Conservation (phyloP, 2,329 filamentous ascomycete species). For the Paraphoma chrysanthemicola region DNA sequence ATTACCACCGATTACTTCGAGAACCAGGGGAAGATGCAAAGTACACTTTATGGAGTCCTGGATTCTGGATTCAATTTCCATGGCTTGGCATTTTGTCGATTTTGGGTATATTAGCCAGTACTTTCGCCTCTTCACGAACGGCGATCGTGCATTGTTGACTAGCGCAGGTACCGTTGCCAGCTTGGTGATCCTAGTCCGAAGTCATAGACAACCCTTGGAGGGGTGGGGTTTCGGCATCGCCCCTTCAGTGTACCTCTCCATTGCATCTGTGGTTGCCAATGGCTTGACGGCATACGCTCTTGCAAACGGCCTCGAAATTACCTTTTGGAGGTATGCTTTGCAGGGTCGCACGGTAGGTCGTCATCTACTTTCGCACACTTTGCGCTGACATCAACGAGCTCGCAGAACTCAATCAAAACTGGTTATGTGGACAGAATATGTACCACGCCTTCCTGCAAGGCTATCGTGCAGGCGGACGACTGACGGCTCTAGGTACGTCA, state of each 20-base stretch:
- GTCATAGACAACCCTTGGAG: neutral
- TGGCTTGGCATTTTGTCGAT: neutral
- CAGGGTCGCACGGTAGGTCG: neutral
- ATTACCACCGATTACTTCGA: neutral
- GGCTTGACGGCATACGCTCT: conserved; percentile 5
- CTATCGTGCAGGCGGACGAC: conserved; percentile 2
- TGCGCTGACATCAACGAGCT: neutral
- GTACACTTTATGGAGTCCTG: neutral
- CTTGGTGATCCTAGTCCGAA: neutral
- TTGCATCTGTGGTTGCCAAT: conserved; percentile 5
- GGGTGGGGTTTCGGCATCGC: conserved; percentile 2
- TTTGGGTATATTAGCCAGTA: conserved; percentile 1
- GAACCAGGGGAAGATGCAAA: neutral
- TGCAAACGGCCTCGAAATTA: conserved; percentile 1
- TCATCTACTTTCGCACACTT: neutral
- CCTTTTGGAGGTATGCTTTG: conserved; percentile 6
- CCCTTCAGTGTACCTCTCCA: conserved; percentile 3
- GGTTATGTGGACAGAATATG: conserved; percentile 4
- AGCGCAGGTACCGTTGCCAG: conserved; percentile 2
- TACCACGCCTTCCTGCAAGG: conserved; percentile 1
- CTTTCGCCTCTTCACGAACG: neutral
- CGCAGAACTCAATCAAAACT: conserved; percentile 3
- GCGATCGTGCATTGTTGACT: neutral
- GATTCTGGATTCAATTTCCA: conserved; percentile 5
- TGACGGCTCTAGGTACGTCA: conserved; percentile 2